phyloP scores from a whole-genome alignment of 345 rosid species.

The Citrus sinensis region DVS_A1.0 CM039168.1:22682501-22683000 shows the following conservation, averaged over 20 bases:
- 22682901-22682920: too few relatives aligned
- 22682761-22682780: not conserved
- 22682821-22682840: too few relatives aligned
- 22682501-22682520: not conserved
- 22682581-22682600: not conserved
- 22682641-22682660: not conserved
- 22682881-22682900: too few relatives aligned
- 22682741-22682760: not conserved
- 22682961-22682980: too few relatives aligned
- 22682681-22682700: not conserved
- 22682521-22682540: slow-evolving; percentile 4
- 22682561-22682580: not conserved
- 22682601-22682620: not conserved
- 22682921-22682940: not conserved
- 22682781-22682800: too few relatives aligned
- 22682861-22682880: too few relatives aligned
- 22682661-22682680: not conserved
- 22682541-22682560: not conserved
- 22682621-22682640: not conserved
- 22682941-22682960: too few relatives aligned
- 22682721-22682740: not conserved
- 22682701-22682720: not conserved
- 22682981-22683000: too few relatives aligned
- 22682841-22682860: too few relatives aligned
- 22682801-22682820: too few relatives aligned